A percentile compares a stretch with the other conserved stretches of the same genome.
These are phyloP conservation scores for Teratosphaeria viscida DNA, from an alignment of 2,329 filamentous ascomycete species.

Conservation along the genomic window DNA sequence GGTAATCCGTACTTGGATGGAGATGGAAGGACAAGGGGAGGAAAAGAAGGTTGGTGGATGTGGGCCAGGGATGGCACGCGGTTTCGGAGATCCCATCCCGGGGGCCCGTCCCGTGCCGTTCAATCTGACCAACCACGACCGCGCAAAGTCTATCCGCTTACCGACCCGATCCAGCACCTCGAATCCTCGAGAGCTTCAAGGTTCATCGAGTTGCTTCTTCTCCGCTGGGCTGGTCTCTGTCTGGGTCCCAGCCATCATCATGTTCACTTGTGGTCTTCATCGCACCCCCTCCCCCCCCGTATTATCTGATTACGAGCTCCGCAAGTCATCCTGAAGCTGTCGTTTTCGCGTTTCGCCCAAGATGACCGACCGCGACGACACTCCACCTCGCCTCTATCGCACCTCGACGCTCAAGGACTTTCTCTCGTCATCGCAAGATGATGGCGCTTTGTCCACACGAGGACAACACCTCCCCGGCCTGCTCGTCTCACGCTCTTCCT, in stretches of 20 bases:
- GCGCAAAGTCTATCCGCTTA: too few relatives aligned
- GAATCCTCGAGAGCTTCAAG: too few relatives aligned
- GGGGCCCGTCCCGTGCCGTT: too few relatives aligned
- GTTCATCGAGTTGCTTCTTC: too few relatives aligned
- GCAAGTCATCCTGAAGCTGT: background rate
- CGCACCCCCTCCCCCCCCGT: background rate
- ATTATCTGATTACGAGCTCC: background rate
- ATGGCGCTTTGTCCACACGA: slow-evolving; percentile 32
- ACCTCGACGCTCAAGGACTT: slow-evolving; percentile 24
- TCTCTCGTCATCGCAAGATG: slow-evolving; percentile 29
- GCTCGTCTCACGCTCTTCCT: slow-evolving; percentile 15
- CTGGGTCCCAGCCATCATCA: background rate
- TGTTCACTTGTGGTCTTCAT: background rate
- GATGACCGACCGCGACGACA: background rate
- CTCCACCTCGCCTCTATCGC: slow-evolving; percentile 10
- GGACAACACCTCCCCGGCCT: slow-evolving; percentile 33
- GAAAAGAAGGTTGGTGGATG: too few relatives aligned
- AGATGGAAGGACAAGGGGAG: too few relatives aligned
- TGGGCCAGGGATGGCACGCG: too few relatives aligned
- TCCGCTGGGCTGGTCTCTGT: background rate
- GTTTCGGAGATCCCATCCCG: too few relatives aligned
- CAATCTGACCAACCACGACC: too few relatives aligned
- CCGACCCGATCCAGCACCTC: too few relatives aligned
- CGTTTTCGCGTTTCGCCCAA: background rate
- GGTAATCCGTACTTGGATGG: too few relatives aligned